Base-by-base conservation (phyloP, 768 basidiomycete species). In the Phaeolepiota aurea region DNA sequence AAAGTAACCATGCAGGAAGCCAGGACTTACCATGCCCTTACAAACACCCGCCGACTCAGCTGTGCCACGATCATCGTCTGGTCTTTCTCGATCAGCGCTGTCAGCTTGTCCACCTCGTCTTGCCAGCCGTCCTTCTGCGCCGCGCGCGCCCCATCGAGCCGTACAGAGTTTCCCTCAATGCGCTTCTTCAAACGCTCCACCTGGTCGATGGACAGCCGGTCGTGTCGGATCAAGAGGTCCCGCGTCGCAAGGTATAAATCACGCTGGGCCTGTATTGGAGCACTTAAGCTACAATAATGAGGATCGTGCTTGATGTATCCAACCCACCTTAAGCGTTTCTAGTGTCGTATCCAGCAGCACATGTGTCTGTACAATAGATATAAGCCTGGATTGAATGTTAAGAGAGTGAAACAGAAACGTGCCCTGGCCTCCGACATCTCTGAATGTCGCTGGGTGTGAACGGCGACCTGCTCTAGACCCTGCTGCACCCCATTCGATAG, bases 101-200 rank as follows among this genome's bases (percentile, higher is more conserved):
- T 64, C 31, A 88, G 59, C 49, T 77, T 78, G 47, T 97, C 93
- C 3, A 75, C 85, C 46, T 97, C 89, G 22, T 80, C 79, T 52
- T 86, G 76, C 89, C 88, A 94, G 9, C 82, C 78, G 3, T 89
- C 85, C 56, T 84, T 93, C 55, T 76, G 72, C 0, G 72, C 73
- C 5, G 69, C 63, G 40, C 82, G 79, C 43, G 87, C 71, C 1
- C 71, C 72, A 52, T 93, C 87, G 28, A 93, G 71, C 57, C 88
- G 92, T 48, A 76, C 61, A 2, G 80, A 77, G 40, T 75, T 85
- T 0, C 65, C 63, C 42, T 93, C 90, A 21, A 93, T 80, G 23
- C 88, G 82, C 54, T 89, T 93, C 62, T 82, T 82, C 43, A 98
- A 66, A 23, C 84, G 74, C 43, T 96, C 91, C 2, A 91, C 88